A percentile compares a stretch with the other conserved stretches of the same genome.
These are phyloP conservation scores for Talaromyces sp. DNA, from an alignment of 2,329 filamentous ascomycete species.

Conservation along the genomic window DNA sequence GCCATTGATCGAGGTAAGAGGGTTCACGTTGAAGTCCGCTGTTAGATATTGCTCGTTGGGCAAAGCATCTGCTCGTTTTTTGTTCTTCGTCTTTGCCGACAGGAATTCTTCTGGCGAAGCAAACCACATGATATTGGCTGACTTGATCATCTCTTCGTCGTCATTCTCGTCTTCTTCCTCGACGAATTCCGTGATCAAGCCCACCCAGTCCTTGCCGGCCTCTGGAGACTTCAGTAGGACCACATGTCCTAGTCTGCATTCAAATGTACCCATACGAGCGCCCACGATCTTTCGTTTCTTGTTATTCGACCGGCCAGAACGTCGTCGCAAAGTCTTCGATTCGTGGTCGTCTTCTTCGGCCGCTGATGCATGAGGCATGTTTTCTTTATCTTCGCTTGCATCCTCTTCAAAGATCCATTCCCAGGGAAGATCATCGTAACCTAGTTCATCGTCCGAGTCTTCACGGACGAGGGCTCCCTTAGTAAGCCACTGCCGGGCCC, in stretches of 20 bases:
- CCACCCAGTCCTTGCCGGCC: conserved; percentile 85
- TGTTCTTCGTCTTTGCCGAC: conserved; percentile 62
- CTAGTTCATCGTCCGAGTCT: conserved; percentile 85
- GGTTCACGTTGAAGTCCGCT: conserved; percentile 79
- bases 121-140: conserved; percentile 93
- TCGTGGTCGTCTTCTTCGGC: conserved; percentile 21
- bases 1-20: conserved; percentile 83
- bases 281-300: conserved; percentile 62
- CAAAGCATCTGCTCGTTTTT: conserved; percentile 76
- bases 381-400: conserved; percentile 22
- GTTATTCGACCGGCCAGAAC: conserved; percentile 28
- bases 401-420: conserved; percentile 67
- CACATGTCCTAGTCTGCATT: conserved; percentile 75
- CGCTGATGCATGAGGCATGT: conserved; percentile 20
- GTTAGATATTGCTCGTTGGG: conserved; percentile 92
- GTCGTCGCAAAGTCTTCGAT: conserved; percentile 26
- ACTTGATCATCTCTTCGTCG: conserved; percentile 53
- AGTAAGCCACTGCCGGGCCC: conserved; percentile 50
- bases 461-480: conserved; percentile 65
- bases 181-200: conserved; percentile 77
- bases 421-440: conserved; percentile 69
- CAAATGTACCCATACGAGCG: conserved; percentile 75
- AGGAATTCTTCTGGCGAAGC: conserved; percentile 81
- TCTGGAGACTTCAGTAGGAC: conserved; percentile 86
- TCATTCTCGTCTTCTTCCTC: conserved; percentile 69